Evolutionary conservation across 495 filamentous ascomycete genomes (phyloP), one percentile per base, ranked within the genome.

Genomic region (Parmelia sp.): DNA sequence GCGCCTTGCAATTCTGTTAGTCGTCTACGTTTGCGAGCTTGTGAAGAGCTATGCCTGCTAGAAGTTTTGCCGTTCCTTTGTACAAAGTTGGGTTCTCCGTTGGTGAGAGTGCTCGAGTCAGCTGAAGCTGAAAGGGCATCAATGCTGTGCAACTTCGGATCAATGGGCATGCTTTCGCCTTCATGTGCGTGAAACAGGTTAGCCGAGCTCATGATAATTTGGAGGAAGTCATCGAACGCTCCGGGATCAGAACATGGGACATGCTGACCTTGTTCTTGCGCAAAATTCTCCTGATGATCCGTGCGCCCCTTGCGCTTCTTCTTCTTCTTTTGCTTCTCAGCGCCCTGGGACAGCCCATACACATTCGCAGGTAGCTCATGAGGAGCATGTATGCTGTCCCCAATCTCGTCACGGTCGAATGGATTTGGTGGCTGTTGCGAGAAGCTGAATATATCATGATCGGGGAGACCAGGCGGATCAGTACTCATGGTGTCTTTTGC

Each of bases 21-120:
- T 25, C 66, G 68, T 51, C 57, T 70, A 39, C 63, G 62, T 51
- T 70, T 68, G 36, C 63, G 40, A 6, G 59, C 23, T 49, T 25
- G 45, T 45, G 62, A 57, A 47, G n/a, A 59, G 17, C 15, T 39
- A 53, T 55, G 57, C 31, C 5, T 44, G 17, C 27, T 33, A 45
- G 37, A 27, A 21, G 25, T 31, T 39, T n/a, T 40, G 19, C 25
- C 33, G 19, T 51, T 53, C 49, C 33, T 51, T 33, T 61, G 57
- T 9, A 42, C 14, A 21, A 25, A 25, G 17, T 53, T 36, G 11
- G 39, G 47, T 29, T 29, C n/a, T 21, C 23, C 59, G 14, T 58
- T 25, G 17, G 31, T 33, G 21, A 58, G 15, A 15, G 29, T 65
- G 25, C 57, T 68, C 25, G 35, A 36, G 29, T 51, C 57, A 27